Evolutionary conservation across 2,329 filamentous ascomycete genomes (phyloP), one percentile per base, ranked within the genome.

Genomic region (Daldinia sp.): DNA sequence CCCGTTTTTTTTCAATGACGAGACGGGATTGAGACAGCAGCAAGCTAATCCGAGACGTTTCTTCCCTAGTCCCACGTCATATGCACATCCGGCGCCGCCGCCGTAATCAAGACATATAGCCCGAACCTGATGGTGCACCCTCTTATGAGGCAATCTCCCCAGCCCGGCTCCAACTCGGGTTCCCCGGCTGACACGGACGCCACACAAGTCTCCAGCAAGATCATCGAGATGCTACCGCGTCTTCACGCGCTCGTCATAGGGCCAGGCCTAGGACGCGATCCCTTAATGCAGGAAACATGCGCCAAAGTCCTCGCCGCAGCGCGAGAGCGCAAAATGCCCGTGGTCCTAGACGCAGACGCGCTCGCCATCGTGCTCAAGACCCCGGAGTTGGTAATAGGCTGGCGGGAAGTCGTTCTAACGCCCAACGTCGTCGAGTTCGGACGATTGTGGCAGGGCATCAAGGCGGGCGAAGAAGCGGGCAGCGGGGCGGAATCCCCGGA

Each of bases 101-200:
- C 87, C 73, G 94, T 97, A 34, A 97, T 99, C 80, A 99, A 99
- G 82, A 92, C 93, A 3, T 99, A 98, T 81, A 97, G 94, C 17
- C 95, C 95, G 2, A 97, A 98, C 76, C 84, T 99, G 25, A 99
- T 99, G 94, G 95, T 99, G 9, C 95, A 98, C 77, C 95, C 95
- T 0, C 86, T 97, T 69, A 94, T 99, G 87, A 91, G 93, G 27
- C 92, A 95, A 77, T 86, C 87, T 45, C 74, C 78, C 78, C 85
- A 39, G 76, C 79, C 17, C 11, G 21, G 30, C 79, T 71, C 79
- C 25, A 72, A 73, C 34, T 73, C 79, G 19, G 83, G 86, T 70
- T 79, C 85, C 54, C 76, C 79, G 21, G 78, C 82, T 54, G 85
- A 90, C 58, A 81, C 81, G 10, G 83, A 87, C 68, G 83, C 90